Base-by-base conservation (phyloP, 805 yeast species). In the Ascoidea tarda region DNA sequence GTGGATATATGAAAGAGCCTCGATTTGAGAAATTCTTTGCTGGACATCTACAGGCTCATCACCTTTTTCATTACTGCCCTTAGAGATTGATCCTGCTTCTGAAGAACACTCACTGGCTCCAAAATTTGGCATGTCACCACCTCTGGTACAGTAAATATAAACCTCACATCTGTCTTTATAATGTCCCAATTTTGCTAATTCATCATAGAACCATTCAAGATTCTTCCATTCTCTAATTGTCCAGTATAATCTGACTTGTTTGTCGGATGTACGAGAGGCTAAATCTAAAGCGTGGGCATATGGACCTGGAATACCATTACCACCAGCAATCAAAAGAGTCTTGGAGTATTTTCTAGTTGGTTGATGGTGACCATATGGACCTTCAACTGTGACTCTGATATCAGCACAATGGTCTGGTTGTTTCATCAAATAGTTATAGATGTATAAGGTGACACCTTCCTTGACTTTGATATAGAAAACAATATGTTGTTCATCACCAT, bases 181-280 rank as follows among this genome's bases (percentile, higher is more conserved):
- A 6, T 54, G 53, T 32, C 60, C 57, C 50, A 72, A 62, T 14
- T 57, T 49, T n/a, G 53, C 32, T 38, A 51, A 46, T 56, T 78
- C 82, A 10, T 71, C 71, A 42, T 64, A 62, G 53, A 77, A 76
- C 79, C 81, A 76, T 48, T 66, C 62, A 33, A 77, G 57, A 1
- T 76, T 68, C 48, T 62, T 63, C 55, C 66, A 68, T 21, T 75
- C 73, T 53, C 78, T 65, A 10, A 76, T 67, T 16, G 70, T 38
- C 44, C 44, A 38, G 14, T 69, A 63, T 49, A 78, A 66, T 53
- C 72, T 70, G 21, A 66, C 59, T 51, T 60, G 59, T n/a, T 62
- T 64, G 46, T 60, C 57, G 32, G 46, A 46, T 51, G 31, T 16
- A 47, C 42, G 14, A 14, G 47, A 33, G 51, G 16, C 21, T 5